Conservation (phyloP, 2,329 filamentous ascomycete genomes). For the Apiospora sp. region DNA sequence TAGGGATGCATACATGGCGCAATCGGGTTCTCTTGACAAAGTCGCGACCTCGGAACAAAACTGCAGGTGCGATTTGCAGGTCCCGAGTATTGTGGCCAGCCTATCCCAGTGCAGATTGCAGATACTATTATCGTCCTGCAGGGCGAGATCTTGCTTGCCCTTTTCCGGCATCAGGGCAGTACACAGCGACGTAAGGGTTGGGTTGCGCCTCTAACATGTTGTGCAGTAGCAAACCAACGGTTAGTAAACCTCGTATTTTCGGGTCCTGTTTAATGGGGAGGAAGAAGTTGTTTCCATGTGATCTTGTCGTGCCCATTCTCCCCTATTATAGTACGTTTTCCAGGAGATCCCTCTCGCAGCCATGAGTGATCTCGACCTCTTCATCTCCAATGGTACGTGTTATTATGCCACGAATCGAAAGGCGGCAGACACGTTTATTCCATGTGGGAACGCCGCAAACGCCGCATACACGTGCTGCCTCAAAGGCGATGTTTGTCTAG, state of each 20-base stretch:
- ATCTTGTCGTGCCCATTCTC: not conserved
- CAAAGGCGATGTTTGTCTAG: constrained; percentile 33
- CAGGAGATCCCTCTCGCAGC: not conserved
- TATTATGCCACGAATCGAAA: constrained; percentile 26
- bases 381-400: constrained; percentile 35
- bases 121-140: not conserved
- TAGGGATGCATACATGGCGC: not conserved
- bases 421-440: constrained; percentile 31
- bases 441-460: constrained; percentile 34
- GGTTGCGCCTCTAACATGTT: not conserved
- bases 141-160: not conserved
- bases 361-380: constrained; percentile 28
- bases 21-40: not conserved
- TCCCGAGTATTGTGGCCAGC: not conserved
- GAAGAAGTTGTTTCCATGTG: too few species aligned
- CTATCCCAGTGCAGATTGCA: not conserved
- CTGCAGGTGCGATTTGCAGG: not conserved
- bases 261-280: not conserved
- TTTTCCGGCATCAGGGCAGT: not conserved
- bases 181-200: constrained; percentile 6
- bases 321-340: not conserved
- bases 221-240: not conserved
- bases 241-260: not conserved
- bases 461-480: constrained; percentile 33
- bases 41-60: not conserved